A percentile compares a stretch with the other conserved stretches of the same genome.
These are phyloP conservation scores for Inonotus obliquus DNA, from an alignment of 1,284 basidiomycete genomes.

Conservation along the genomic window DNA sequence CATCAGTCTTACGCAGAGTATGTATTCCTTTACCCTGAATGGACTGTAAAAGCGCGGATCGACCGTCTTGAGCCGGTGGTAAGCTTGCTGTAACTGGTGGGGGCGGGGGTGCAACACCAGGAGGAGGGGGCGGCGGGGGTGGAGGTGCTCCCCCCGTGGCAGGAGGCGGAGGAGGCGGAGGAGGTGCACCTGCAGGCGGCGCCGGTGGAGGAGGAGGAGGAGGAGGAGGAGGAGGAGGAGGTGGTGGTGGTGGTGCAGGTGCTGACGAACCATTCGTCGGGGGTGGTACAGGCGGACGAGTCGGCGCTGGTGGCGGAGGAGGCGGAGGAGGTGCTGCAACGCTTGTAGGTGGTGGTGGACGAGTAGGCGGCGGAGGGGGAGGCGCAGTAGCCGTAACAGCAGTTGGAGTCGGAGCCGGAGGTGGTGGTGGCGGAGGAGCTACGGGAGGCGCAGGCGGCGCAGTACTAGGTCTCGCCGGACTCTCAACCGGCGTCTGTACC, in stretches of 20 bases:
- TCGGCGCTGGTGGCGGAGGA: conserved; percentile 33
- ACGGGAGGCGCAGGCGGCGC: conserved; percentile 24
- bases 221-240: conserved; percentile 19
- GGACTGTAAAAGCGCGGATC: conserved; percentile 58
- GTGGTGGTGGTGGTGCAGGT: conserved; percentile 21
- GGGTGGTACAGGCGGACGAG: conserved; percentile 26
- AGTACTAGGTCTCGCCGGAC: conserved; percentile 22
- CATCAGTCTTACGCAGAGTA: conserved; percentile 66
- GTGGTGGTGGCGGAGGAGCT: conserved; percentile 19
- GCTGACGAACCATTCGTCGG: conserved; percentile 16
- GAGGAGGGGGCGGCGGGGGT: conserved; percentile 26
- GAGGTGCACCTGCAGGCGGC: conserved; percentile 29
- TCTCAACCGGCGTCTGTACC: conserved; percentile 28
- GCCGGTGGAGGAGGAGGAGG: conserved; percentile 19
- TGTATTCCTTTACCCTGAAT: conserved; percentile 71
- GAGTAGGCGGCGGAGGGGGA: conserved; percentile 30
- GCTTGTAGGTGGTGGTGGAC: conserved; percentile 25
- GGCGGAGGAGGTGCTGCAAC: conserved; percentile 25
- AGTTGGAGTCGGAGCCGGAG: conserved; percentile 25
- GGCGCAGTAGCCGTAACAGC: conserved; percentile 24
- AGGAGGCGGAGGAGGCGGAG: conserved; percentile 30
- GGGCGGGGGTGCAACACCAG: conserved; percentile 26
- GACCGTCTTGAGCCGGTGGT: conserved; percentile 37
- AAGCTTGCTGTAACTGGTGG: conserved; percentile 35
- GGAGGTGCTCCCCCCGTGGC: conserved; percentile 23